These are phyloP conservation scores for Oxalis stricta DNA, from an alignment of 441 rosid genomes.

Conservation along the genomic window DNA sequence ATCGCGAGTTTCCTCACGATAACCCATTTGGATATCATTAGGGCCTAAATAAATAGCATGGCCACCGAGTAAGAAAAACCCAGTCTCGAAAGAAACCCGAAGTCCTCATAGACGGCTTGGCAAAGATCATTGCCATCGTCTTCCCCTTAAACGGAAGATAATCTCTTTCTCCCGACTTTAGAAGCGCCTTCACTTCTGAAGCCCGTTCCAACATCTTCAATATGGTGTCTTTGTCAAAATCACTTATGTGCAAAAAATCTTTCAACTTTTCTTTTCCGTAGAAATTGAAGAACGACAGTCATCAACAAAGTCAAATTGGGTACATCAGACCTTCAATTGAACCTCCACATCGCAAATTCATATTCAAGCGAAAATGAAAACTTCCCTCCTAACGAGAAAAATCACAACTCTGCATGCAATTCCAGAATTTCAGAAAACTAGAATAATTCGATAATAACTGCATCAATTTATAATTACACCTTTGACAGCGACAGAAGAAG, in stretches of 20 bases:
- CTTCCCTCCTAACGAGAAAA: too few relatives aligned
- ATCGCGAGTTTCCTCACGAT: slow-evolving; percentile 89
- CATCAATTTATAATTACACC: too few relatives aligned
- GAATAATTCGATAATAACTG: too few relatives aligned
- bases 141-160: slow-evolving; percentile 83
- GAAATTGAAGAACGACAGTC: too few relatives aligned
- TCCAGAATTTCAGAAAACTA: too few relatives aligned
- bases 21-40: slow-evolving; percentile 93
- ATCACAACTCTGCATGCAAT: too few relatives aligned
- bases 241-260: slow-evolving; percentile 73
- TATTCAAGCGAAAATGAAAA: too few relatives aligned
- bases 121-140: slow-evolving; percentile 94
- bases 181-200: slow-evolving; percentile 60
- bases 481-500: slow-evolving; percentile 32
- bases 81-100: slow-evolving; percentile 90
- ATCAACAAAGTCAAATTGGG: background rate
- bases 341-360: background rate
- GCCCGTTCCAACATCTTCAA: slow-evolving; percentile 62
- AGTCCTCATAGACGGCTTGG: slow-evolving; percentile 98
- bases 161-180: slow-evolving; percentile 75
- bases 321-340: background rate
- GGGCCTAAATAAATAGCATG: slow-evolving; percentile 91
- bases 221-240: slow-evolving; percentile 78
- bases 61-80: slow-evolving; percentile 89
- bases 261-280: slow-evolving; percentile 28